phyloP scores from a whole-genome alignment of 129 eudicot species.

The Helichrysum umbraculigerum region DNA sequence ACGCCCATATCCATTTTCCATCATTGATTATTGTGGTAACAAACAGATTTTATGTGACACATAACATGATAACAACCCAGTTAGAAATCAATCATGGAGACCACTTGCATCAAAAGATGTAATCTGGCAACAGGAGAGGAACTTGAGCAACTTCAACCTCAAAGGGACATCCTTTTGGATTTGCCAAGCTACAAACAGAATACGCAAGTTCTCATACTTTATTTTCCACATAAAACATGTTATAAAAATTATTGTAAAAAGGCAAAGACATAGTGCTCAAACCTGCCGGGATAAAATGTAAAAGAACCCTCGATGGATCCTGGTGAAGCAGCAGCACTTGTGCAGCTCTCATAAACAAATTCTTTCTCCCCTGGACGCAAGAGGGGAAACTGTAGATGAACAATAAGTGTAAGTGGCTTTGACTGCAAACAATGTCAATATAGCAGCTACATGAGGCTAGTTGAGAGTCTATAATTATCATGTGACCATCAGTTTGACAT shows the following conservation, averaged over 20 bases:
- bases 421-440: not conserved
- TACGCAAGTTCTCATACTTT: not conserved
- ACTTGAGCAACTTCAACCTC: constrained; percentile 67
- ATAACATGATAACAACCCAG: constrained; percentile 2
- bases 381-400: constrained; percentile 64
- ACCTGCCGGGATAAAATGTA: constrained; percentile 93
- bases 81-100: not conserved
- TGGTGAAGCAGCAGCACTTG: constrained; percentile 29
- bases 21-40: constrained; percentile 7
- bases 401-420: constrained; percentile 4
- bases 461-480: not conserved
- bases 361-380: constrained; percentile 66
- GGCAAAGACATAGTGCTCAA: not conserved
- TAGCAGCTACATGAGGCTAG: not conserved
- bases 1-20: not conserved
- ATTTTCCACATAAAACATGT: not conserved
- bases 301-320: constrained; percentile 91
- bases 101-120: constrained; percentile 62
- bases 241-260: not conserved
- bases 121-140: constrained; percentile 71
- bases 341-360: constrained; percentile 82
- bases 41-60: not conserved
- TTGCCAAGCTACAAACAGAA: constrained; percentile 49
- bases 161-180: constrained; percentile 64
- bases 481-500: not conserved